phyloP scores from a whole-genome alignment of 2,329 filamentous ascomycete genomes.

The Lachnellula hyalina region DNA sequence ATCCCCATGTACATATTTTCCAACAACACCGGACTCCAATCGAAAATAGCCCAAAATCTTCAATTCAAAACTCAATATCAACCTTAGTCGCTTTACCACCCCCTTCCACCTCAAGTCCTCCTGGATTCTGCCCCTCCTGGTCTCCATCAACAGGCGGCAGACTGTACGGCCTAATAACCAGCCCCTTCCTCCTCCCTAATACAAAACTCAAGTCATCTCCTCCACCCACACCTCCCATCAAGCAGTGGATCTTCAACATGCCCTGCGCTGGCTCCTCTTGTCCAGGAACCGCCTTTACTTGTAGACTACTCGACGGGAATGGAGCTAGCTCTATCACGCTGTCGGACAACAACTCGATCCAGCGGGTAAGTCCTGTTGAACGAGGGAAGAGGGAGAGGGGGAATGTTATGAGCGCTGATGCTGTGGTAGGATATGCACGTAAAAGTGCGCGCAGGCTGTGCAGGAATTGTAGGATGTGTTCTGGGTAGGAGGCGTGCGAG shows the following conservation, averaged over 20 bases:
- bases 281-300: not conserved
- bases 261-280: constrained; percentile 77
- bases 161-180: constrained; percentile 83
- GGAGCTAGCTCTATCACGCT: constrained; percentile 81
- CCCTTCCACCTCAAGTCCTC: constrained; percentile 25
- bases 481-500: constrained; percentile 61
- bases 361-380: constrained; percentile 68
- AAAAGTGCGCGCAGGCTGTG: constrained; percentile 73
- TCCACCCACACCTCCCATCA: constrained; percentile 68
- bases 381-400: constrained; percentile 78
- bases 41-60: not conserved
- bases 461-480: constrained; percentile 72
- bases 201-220: constrained; percentile 89
- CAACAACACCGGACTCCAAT: not conserved
- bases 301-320: constrained; percentile 48
- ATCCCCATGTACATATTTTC: not conserved
- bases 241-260: constrained; percentile 72
- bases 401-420: constrained; percentile 71
- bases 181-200: constrained; percentile 70
- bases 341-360: constrained; percentile 80
- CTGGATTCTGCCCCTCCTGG: constrained; percentile 32
- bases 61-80: constrained; percentile 31
- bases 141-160: constrained; percentile 82
- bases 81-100: constrained; percentile 27
- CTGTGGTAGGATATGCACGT: constrained; percentile 55